phyloP scores from a whole-genome alignment of 1,284 basidiomycete species.

The Peniophora sp. region DNA sequence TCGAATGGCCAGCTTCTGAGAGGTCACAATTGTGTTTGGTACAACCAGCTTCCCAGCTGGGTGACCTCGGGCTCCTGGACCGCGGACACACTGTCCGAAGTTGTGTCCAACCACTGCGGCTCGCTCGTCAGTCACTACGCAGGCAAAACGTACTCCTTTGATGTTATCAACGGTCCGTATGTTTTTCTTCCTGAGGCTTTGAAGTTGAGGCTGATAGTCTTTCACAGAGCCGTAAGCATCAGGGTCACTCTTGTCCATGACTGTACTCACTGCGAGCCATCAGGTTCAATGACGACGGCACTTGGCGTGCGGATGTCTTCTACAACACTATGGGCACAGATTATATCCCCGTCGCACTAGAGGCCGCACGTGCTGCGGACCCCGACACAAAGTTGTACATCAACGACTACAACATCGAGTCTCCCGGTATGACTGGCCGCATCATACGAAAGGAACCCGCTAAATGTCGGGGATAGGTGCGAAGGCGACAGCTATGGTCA shows the following conservation, averaged over 20 bases:
- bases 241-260: no score
- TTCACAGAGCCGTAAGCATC: slow-evolving; percentile 24
- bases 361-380: slow-evolving; percentile 37
- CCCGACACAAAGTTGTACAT: slow-evolving; percentile 33
- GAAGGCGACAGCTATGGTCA: slow-evolving; percentile 37
- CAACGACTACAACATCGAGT: slow-evolving; percentile 53
- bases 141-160: slow-evolving; percentile 27
- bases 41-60: slow-evolving; percentile 41
- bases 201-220: background rate
- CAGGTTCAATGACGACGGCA: slow-evolving; percentile 49
- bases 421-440: background rate
- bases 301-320: slow-evolving; percentile 39
- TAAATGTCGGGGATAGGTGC: slow-evolving; percentile 15
- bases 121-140: slow-evolving; percentile 29
- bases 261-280: no score
- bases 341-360: slow-evolving; percentile 37
- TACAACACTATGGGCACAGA: slow-evolving; percentile 34
- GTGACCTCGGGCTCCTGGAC: slow-evolving; percentile 17
- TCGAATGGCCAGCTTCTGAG: slow-evolving; percentile 38
- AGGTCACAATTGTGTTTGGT: slow-evolving; percentile 45
- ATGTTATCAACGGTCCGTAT: slow-evolving; percentile 29
- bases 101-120: slow-evolving; percentile 28
- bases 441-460: background rate
- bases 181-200: background rate
- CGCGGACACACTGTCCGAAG: slow-evolving; percentile 17